Conservation (phyloP, 345 rosid genomes). For the Kernera saxatilis region DNA sequence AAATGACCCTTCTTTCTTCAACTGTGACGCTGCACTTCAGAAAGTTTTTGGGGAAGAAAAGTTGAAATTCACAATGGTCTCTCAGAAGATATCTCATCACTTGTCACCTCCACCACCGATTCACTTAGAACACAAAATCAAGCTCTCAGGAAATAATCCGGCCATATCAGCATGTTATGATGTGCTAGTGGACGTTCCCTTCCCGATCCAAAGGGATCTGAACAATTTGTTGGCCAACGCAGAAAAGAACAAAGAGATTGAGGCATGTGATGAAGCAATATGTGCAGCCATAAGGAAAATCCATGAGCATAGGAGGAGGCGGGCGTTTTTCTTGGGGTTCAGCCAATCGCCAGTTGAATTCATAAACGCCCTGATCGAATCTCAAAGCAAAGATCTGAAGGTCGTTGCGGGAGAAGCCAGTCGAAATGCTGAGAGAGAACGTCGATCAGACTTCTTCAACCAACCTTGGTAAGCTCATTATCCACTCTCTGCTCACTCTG, state of each 20-base stretch:
- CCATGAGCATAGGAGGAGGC: constrained; percentile 85
- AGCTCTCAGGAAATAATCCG: constrained; percentile 83
- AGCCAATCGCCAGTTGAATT: constrained; percentile 97
- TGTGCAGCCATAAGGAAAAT: constrained; percentile 86
- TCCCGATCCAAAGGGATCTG: constrained; percentile 89
- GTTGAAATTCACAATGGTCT: constrained; percentile 76
- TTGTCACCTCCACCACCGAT: constrained; percentile 83
- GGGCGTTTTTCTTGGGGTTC: constrained; percentile 94
- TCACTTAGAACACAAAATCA: constrained; percentile 85
- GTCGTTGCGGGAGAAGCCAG: constrained; percentile 82
- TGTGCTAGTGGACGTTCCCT: constrained; percentile 88
- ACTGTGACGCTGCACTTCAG: constrained; percentile 78
- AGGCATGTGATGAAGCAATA: constrained; percentile 91
- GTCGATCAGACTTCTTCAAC: constrained; percentile 80
- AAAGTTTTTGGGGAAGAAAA: constrained; percentile 93
- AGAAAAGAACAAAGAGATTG: constrained; percentile 96
- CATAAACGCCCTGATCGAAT: constrained; percentile 83
- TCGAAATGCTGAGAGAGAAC: constrained; percentile 84
- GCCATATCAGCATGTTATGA: constrained; percentile 88
- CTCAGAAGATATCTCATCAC: constrained; percentile 84
- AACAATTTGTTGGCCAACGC: constrained; percentile 79
- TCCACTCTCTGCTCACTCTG: not conserved
- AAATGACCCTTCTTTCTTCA: constrained; percentile 78
- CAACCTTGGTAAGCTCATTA: constrained; percentile 79
- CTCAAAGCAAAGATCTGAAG: constrained; percentile 90